Percentiles rank a stretch among this genome's conserved stretches.
Conservation (phyloP, 2,329 filamentous ascomycete species). For the Pseudogymnoascus pannorum region DNA sequence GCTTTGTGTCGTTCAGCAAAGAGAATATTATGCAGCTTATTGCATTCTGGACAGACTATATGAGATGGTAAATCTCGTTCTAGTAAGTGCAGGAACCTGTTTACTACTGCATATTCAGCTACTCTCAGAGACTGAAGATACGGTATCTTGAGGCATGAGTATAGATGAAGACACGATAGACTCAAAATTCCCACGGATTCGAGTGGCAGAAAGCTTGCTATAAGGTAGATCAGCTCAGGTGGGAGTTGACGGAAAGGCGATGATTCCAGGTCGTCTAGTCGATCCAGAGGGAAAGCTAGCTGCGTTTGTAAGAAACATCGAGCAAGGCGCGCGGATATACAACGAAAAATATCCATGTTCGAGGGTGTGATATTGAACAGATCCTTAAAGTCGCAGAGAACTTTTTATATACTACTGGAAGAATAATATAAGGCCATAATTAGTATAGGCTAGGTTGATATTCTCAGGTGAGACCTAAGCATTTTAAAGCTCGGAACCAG, state of each 20-base stretch:
- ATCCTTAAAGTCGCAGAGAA: no score
- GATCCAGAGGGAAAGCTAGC: not conserved
- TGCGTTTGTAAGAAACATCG: not conserved
- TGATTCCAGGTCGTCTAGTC: not conserved
- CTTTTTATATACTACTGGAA: no score
- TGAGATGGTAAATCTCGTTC: slow-evolving; percentile 13
- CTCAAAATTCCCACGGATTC: slow-evolving; percentile 12
- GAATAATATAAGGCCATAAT: no score
- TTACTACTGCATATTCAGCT: slow-evolving; percentile 7
- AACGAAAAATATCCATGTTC: not conserved
- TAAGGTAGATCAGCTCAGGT: slow-evolving; percentile 15
- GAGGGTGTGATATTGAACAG: no score
- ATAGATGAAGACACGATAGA: slow-evolving; percentile 10
- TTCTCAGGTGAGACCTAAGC: no score
- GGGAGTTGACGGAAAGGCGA: slow-evolving; percentile 14
- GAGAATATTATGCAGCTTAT: slow-evolving; percentile 13
- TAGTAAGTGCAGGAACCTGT: slow-evolving; percentile 13
- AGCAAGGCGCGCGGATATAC: not conserved
- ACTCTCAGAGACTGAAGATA: slow-evolving; percentile 13
- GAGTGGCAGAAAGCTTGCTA: slow-evolving; percentile 12
- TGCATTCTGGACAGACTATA: slow-evolving; percentile 12
- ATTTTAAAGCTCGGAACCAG: no score
- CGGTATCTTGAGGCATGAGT: slow-evolving; percentile 10
- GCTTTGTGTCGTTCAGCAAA: slow-evolving; percentile 1
- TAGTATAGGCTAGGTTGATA: no score